These are phyloP conservation scores for Apiospora sp. DNA, from an alignment of 2,329 filamentous ascomycete species.

Conservation along the genomic window DNA sequence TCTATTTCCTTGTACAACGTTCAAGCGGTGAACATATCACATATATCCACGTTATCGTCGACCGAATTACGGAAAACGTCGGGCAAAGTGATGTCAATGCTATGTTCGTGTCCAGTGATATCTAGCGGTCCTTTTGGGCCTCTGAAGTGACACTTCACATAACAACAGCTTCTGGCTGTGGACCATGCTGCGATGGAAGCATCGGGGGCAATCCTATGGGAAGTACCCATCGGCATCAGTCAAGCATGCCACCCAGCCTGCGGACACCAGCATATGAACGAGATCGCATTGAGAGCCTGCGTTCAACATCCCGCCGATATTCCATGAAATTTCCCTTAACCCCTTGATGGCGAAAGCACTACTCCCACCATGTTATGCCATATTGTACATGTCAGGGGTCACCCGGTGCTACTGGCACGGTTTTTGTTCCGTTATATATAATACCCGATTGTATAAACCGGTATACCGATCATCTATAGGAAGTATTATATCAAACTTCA, in stretches of 20 bases:
- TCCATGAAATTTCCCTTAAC: neutral
- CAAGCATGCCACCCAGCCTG: too few species aligned
- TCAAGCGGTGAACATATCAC: neutral
- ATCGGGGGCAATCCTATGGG: neutral
- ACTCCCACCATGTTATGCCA: too few species aligned
- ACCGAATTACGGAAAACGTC: neutral
- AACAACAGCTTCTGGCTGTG: neutral
- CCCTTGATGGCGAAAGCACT: too few species aligned
- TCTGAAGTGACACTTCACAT: neutral
- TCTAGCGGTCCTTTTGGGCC: neutral
- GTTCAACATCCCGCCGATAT: neutral
- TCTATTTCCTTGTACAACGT: neutral
- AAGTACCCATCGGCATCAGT: too few species aligned
- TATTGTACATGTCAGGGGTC: too few species aligned
- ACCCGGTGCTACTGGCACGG: too few species aligned
- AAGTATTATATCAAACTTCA: too few species aligned
- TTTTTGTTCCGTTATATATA: too few species aligned
- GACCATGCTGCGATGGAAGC: neutral
- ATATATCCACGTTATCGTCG: neutral
- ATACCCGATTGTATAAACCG: too few species aligned
- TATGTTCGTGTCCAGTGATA: neutral
- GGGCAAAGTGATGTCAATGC: neutral
- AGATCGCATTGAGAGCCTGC: neutral
- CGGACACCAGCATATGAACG: neutral
- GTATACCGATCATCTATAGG: too few species aligned